Evolutionary conservation across 1,284 basidiomycete genomes (phyloP).

Genomic region (Afroboletus lepidellus): DNA sequence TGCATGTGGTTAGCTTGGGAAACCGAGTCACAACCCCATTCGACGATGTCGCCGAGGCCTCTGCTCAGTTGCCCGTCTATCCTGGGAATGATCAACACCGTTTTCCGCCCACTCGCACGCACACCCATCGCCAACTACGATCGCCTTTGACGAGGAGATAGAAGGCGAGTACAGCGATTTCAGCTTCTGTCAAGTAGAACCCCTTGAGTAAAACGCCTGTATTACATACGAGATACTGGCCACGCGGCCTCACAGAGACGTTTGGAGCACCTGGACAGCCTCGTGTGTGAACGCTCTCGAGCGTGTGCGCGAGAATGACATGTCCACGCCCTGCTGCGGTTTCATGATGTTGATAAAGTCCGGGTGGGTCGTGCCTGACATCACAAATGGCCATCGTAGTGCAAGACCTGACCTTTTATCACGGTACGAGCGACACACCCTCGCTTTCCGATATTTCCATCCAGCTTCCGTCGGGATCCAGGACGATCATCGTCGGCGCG

Average conservation of each 20-base stretch:
- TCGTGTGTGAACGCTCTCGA: not conserved
- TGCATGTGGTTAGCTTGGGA: not conserved
- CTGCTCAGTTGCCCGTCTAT: not conserved
- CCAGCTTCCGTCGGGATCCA: slow-evolving; percentile 66
- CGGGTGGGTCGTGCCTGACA: not conserved
- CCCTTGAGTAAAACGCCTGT: not conserved
- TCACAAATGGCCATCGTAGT: slow-evolving; percentile 48
- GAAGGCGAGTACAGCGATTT: not conserved
- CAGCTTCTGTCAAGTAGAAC: too few species aligned
- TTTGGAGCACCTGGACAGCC: not conserved
- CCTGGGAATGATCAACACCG: not conserved
- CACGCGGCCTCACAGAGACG: not conserved
- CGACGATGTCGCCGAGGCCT: not conserved
- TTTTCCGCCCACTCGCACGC: not conserved
- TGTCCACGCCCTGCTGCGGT: not conserved
- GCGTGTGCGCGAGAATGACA: not conserved
- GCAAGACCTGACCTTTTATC: slow-evolving; percentile 61
- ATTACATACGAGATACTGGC: not conserved
- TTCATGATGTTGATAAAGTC: not conserved
- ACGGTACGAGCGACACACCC: slow-evolving; percentile 40
- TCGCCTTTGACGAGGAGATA: not conserved
- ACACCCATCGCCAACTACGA: not conserved
- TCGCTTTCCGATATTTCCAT: slow-evolving; percentile 70
- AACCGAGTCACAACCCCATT: not conserved
- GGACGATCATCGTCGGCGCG: slow-evolving; percentile 86